A percentile compares a stretch with the other conserved stretches of the same genome.
These are phyloP conservation scores for Orbilia blumenaviensis DNA, from an alignment of 2,329 filamentous ascomycete species.

Conservation along the genomic window DNA sequence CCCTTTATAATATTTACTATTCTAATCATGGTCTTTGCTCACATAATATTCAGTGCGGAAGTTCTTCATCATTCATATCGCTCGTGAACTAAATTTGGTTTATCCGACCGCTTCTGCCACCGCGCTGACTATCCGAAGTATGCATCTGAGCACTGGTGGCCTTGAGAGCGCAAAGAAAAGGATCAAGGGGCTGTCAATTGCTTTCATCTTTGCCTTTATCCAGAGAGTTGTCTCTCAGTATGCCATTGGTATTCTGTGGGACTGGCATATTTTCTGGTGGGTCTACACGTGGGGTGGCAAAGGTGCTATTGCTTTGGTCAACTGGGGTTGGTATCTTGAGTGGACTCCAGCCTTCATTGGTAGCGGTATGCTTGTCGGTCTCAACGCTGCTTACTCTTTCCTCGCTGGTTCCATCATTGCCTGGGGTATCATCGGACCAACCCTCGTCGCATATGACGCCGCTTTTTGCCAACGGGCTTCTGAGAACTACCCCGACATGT, in stretches of 20 bases:
- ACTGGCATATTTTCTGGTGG: slow-evolving; percentile 66
- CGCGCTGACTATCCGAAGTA: slow-evolving; percentile 71
- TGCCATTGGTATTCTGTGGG: slow-evolving; percentile 69
- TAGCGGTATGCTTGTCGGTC: slow-evolving; percentile 68
- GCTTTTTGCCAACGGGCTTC: slow-evolving; percentile 39
- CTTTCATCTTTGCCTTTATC: slow-evolving; percentile 66
- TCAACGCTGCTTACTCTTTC: slow-evolving; percentile 70
- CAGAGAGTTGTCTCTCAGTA: slow-evolving; percentile 70
- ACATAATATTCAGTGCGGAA: slow-evolving; percentile 65
- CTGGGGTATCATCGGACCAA: slow-evolving; percentile 66
- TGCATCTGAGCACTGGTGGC: slow-evolving; percentile 66
- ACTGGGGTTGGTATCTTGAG: slow-evolving; percentile 71
- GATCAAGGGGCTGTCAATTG: slow-evolving; percentile 67
- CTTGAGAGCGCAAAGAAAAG: slow-evolving; percentile 66
- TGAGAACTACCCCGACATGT: slow-evolving; percentile 56
- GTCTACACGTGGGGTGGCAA: slow-evolving; percentile 68
- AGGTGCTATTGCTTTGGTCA: slow-evolving; percentile 66
- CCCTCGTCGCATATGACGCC: slow-evolving; percentile 54
- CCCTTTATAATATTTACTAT: slow-evolving; percentile 31
- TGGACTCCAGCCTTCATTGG: slow-evolving; percentile 71
- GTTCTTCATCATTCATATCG: slow-evolving; percentile 74
- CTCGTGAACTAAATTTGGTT: slow-evolving; percentile 69
- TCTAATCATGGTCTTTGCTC: slow-evolving; percentile 28
- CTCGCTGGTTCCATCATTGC: slow-evolving; percentile 68
- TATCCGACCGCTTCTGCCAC: slow-evolving; percentile 71